Percentiles rank a stretch among this genome's conserved stretches.
Conservation (phyloP, 192 early-diverging fungal species). For the Entomortierella parvispora region DNA sequence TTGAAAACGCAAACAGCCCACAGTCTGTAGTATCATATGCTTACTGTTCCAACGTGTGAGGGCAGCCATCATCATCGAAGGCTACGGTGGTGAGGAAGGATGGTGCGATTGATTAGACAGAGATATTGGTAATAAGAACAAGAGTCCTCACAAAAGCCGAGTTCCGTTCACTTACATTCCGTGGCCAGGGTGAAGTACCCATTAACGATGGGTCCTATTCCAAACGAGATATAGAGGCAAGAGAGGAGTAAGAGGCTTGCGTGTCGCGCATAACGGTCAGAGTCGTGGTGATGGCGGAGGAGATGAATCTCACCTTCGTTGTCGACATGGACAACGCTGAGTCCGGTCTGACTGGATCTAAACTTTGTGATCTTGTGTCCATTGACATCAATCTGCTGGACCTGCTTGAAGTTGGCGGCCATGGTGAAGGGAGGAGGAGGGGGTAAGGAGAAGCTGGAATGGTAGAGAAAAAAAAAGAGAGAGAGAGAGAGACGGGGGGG, state of each 20-base stretch:
- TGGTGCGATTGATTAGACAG: neutral
- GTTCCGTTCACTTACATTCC: slow-evolving; percentile 54
- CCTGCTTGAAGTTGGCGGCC: slow-evolving; percentile 54
- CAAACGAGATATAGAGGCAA: neutral
- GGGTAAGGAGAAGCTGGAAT: too few relatives aligned
- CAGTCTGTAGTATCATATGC: too few relatives aligned
- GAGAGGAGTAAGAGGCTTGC: neutral
- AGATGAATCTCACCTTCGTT: slow-evolving; percentile 58
- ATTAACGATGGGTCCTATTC: slow-evolving; percentile 63
- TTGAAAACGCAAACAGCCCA: neutral
- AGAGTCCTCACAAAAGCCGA: too few relatives aligned
- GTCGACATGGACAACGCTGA: slow-evolving; percentile 63
- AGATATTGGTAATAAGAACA: neutral
- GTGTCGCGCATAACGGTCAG: too few relatives aligned
- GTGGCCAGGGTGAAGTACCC: slow-evolving; percentile 68
- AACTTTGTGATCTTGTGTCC: slow-evolving; percentile 63
- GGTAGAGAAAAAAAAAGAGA: slow-evolving; percentile 7
- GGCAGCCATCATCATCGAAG: slow-evolving; percentile 68
- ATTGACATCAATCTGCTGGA: slow-evolving; percentile 57
- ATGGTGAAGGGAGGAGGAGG: slow-evolving; percentile 6
- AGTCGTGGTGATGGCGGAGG: too few relatives aligned
- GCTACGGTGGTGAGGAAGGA: slow-evolving; percentile 31
- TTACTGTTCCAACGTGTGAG: slow-evolving; percentile 71
- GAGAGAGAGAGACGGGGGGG: neutral
- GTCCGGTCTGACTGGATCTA: slow-evolving; percentile 57